Conservation (phyloP, 208 protist species). For the Wallacemonas collosoma region DNA sequence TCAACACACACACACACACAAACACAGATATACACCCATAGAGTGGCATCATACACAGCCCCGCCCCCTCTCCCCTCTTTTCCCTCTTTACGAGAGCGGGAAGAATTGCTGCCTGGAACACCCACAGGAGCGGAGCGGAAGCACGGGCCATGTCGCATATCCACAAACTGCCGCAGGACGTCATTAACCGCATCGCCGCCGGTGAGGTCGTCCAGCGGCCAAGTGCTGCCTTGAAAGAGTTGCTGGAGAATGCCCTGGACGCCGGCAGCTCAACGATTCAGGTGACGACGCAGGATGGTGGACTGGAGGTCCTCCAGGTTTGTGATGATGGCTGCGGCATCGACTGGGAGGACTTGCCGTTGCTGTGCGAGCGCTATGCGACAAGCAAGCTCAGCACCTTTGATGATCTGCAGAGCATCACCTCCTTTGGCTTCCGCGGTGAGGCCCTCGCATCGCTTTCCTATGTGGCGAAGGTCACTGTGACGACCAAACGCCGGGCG, state of each 20-base stretch:
- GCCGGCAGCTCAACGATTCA: slow-evolving; percentile 91
- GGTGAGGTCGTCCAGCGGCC: slow-evolving; percentile 99
- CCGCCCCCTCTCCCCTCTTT: neutral
- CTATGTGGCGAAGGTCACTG: slow-evolving; percentile 76
- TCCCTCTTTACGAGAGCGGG: neutral
- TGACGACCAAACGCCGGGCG: slow-evolving; percentile 57
- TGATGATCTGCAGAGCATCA: slow-evolving; percentile 86
- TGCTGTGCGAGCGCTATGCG: slow-evolving; percentile 98
- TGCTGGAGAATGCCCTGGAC: slow-evolving; percentile 98
- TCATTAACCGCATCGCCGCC: slow-evolving; percentile 98
- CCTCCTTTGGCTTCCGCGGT: slow-evolving; percentile 93
- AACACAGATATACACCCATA: neutral
- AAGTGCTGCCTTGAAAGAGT: slow-evolving; percentile 97
- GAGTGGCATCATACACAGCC: neutral
- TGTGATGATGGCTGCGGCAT: slow-evolving; percentile 98
- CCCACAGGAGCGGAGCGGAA: neutral
- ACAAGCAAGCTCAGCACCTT: slow-evolving; percentile 94
- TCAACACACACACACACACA: slow-evolving; percentile 5
- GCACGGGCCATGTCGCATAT: slow-evolving; percentile 63
- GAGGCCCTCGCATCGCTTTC: slow-evolving; percentile 91
- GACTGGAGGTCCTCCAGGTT: slow-evolving; percentile 97
- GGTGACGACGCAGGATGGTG: slow-evolving; percentile 91
- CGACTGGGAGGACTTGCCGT: slow-evolving; percentile 90
- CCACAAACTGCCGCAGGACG: slow-evolving; percentile 86
- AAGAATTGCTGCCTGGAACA: neutral